Percentiles rank a stretch among this genome's conserved stretches.
phyloP scores from a whole-genome alignment of 2,329 filamentous ascomycete species.

The Fusarium citri region DNA sequence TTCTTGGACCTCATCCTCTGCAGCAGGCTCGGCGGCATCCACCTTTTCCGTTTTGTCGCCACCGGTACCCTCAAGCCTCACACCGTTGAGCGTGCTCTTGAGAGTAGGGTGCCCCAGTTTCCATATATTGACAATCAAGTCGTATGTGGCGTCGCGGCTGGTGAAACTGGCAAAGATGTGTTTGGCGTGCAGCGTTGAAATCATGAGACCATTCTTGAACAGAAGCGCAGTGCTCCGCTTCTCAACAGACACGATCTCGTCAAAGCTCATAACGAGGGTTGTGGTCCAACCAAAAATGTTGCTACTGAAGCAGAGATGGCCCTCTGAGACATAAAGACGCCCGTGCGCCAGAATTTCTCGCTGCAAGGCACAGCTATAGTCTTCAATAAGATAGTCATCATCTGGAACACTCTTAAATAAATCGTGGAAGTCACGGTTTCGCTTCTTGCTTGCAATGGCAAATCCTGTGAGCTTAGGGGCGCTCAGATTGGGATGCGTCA shows the following conservation, averaged over 20 bases:
- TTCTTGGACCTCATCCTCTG: conserved; percentile 59
- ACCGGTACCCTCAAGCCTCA: conserved; percentile 81
- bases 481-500: conserved; percentile 72
- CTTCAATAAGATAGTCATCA: conserved; percentile 97
- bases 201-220: conserved; percentile 97
- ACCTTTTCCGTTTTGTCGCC: conserved; percentile 93
- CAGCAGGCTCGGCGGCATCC: conserved; percentile 60
- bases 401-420: conserved; percentile 97
- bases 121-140: conserved; percentile 98
- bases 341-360: conserved; percentile 95
- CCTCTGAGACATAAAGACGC: conserved; percentile 94
- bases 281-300: conserved; percentile 99
- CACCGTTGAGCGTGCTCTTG: conserved; percentile 90
- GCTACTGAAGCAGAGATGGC: conserved; percentile 97
- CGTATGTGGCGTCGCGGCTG: conserved; percentile 94
- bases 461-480: conserved; percentile 90
- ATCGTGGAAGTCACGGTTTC: conserved; percentile 94
- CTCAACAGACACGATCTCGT: conserved; percentile 96
- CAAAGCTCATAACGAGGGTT: conserved; percentile 96
- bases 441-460: conserved; percentile 93
- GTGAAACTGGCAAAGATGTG: conserved; percentile 97
- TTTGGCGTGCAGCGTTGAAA: conserved; percentile 93
- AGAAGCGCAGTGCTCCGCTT: conserved; percentile 95
- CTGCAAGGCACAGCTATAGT: conserved; percentile 96
- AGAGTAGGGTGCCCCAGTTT: conserved; percentile 94